A percentile compares a stretch with the other conserved stretches of the same genome.
phyloP scores from a whole-genome alignment of 345 rosid genomes.

The Fremontodendron californicum region DNA sequence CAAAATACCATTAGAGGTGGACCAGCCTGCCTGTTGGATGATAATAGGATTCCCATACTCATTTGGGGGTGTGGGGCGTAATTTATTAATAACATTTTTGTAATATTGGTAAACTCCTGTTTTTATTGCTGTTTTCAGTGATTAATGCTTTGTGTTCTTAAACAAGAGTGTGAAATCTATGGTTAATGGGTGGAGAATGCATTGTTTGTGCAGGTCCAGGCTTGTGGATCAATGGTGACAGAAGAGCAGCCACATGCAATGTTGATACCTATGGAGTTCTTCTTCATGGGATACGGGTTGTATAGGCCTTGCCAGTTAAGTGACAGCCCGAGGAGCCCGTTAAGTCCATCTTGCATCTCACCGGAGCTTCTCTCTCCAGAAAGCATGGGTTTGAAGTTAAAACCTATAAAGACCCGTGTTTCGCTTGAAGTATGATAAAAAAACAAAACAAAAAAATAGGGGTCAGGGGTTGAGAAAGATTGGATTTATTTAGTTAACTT shows the following conservation, averaged over 20 bases:
- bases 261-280: slow-evolving; percentile 93
- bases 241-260: slow-evolving; percentile 98
- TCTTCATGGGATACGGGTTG: slow-evolving; percentile 84
- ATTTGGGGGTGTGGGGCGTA: not conserved
- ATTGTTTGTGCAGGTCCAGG: slow-evolving; percentile 63
- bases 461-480: not conserved
- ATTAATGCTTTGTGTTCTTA: not conserved
- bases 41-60: not conserved
- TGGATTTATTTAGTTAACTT: not conserved
- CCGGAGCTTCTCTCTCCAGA: slow-evolving; percentile 97
- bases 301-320: slow-evolving; percentile 58
- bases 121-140: not conserved
- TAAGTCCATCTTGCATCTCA: slow-evolving; percentile 83
- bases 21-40: not conserved
- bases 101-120: not conserved
- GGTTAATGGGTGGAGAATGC: not conserved
- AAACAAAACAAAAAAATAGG: too few species aligned
- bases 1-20: not conserved
- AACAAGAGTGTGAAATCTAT: not conserved
- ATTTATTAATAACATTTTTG: not conserved
- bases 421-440: slow-evolving; percentile 20
- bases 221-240: slow-evolving; percentile 98
- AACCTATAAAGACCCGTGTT: slow-evolving; percentile 85
- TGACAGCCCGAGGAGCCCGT: slow-evolving; percentile 89
- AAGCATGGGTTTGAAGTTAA: slow-evolving; percentile 96